phyloP scores from a whole-genome alignment of 2,329 filamentous ascomycete species.

The Aspergillus ustus region DNA sequence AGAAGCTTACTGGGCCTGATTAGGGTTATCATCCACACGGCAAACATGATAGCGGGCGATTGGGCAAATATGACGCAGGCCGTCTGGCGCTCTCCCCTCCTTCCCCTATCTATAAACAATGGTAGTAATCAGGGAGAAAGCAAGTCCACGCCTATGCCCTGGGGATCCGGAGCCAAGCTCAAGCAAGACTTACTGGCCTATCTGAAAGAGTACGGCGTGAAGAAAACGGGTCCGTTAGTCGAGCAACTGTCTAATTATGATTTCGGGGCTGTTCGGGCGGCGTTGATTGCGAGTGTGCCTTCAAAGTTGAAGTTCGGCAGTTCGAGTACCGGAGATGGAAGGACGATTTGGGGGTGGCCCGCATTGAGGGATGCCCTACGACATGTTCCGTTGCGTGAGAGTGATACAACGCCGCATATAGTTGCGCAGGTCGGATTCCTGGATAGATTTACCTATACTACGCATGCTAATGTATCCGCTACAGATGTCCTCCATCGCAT shows the following conservation, averaged over 20 bases:
- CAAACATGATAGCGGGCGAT: conserved; percentile 87
- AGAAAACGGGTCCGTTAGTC: conserved; percentile 59
- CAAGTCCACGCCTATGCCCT: conserved; percentile 28
- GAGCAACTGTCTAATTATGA: conserved; percentile 66
- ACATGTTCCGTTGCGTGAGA: conserved; percentile 52
- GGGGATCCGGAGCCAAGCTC: conserved; percentile 72
- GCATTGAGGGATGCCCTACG: conserved; percentile 66
- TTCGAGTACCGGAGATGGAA: conserved; percentile 41
- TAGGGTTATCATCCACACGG: conserved; percentile 78
- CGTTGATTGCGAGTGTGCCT: conserved; percentile 79
- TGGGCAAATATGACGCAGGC: conserved; percentile 89
- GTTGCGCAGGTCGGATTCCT: conserved; percentile 38
- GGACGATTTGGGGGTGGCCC: conserved; percentile 76
- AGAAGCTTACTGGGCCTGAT: not conserved
- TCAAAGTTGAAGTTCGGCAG: conserved; percentile 62
- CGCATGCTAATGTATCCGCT: conserved; percentile 40
- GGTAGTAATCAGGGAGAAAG: not conserved
- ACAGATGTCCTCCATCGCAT: conserved; percentile 82
- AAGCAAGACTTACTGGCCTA: conserved; percentile 77
- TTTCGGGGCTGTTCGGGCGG: conserved; percentile 70
- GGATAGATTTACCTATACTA: not conserved
- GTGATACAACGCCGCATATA: conserved; percentile 38
- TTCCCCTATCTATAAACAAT: conserved; percentile 55
- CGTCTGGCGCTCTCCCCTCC: conserved; percentile 74
- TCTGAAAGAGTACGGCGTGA: conserved; percentile 68